Percentiles rank a stretch among this genome's conserved stretches.
Conservation (phyloP, 805 yeast species). For the Lachancea quebecensis region DNA sequence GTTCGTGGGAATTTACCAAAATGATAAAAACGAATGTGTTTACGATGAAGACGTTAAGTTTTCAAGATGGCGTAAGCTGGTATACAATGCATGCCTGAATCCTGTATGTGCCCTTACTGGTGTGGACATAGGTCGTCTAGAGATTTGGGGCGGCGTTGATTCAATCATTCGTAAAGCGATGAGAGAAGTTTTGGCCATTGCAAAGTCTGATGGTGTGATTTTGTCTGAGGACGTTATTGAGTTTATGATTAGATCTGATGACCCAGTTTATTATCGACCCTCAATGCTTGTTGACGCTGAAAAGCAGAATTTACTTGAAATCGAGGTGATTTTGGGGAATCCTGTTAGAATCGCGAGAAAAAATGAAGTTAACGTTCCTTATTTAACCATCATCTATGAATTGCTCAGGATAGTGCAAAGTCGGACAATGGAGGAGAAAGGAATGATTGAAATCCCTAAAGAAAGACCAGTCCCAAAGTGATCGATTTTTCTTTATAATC, state of each 20-base stretch:
- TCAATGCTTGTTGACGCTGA: constrained; percentile 67
- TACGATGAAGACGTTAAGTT: constrained; percentile 41
- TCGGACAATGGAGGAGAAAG: constrained; percentile 50
- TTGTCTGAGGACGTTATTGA: constrained; percentile 45
- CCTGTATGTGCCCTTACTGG: constrained; percentile 54
- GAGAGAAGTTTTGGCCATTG: constrained; percentile 59
- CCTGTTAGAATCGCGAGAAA: constrained; percentile 45
- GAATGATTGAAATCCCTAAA: constrained; percentile 39
- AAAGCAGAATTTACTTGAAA: constrained; percentile 61
- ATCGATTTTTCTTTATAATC: too few species aligned
- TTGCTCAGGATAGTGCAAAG: constrained; percentile 58
- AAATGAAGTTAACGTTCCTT: constrained; percentile 48
- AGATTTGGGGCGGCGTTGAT: constrained; percentile 38
- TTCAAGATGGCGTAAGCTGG: constrained; percentile 58
- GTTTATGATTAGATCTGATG: constrained; percentile 50
- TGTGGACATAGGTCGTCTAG: constrained; percentile 50
- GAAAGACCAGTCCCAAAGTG: constrained; percentile 30
- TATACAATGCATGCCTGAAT: constrained; percentile 64
- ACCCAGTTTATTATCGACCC: constrained; percentile 53
- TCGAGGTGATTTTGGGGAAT: constrained; percentile 68
- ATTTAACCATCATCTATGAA: constrained; percentile 49
- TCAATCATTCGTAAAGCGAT: constrained; percentile 49
- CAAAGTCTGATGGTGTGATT: constrained; percentile 59
- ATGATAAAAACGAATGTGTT: constrained; percentile 36
- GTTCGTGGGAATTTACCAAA: constrained; percentile 41